Conservation (phyloP, 2,329 filamentous ascomycete genomes). For the Alternaria sp. region DNA sequence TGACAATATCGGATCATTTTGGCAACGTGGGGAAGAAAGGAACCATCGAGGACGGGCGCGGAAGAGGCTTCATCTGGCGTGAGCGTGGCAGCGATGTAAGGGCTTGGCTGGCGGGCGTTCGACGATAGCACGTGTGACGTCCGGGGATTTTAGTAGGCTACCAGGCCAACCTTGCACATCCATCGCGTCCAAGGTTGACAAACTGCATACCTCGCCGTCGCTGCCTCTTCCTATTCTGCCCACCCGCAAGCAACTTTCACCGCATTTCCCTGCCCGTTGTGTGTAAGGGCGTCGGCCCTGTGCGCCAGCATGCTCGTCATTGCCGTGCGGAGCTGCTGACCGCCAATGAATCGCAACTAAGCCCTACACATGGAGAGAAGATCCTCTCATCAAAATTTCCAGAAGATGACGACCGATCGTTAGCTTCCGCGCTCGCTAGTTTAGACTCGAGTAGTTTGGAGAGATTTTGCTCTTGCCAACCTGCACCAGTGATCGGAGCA, state of each 20-base stretch:
- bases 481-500: not conserved
- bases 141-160: constrained; percentile 15
- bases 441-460: not conserved
- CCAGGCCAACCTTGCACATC: not conserved
- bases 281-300: not conserved
- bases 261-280: constrained; percentile 14
- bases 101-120: constrained; percentile 17
- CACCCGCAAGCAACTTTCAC: constrained; percentile 17
- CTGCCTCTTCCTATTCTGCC: constrained; percentile 4
- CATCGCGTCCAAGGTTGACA: constrained; percentile 11
- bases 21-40: constrained; percentile 22
- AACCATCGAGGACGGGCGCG: constrained; percentile 17
- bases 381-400: constrained; percentile 13
- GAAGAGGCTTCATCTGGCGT: constrained; percentile 25
- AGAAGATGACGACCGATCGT: constrained; percentile 11
- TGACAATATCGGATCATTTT: constrained; percentile 16
- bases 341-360: not conserved
- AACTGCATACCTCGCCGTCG: constrained; percentile 5
- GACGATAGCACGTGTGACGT: constrained; percentile 20
- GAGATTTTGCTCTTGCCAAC: constrained; percentile 7
- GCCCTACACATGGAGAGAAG: constrained; percentile 9
- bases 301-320: constrained; percentile 11
- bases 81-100: constrained; percentile 19
- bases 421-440: constrained; percentile 11
- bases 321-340: not conserved